These are phyloP conservation scores for Discostella stelligeroides DNA, from an alignment of 108 stramenopile genomes.

Conservation along the genomic window DNA sequence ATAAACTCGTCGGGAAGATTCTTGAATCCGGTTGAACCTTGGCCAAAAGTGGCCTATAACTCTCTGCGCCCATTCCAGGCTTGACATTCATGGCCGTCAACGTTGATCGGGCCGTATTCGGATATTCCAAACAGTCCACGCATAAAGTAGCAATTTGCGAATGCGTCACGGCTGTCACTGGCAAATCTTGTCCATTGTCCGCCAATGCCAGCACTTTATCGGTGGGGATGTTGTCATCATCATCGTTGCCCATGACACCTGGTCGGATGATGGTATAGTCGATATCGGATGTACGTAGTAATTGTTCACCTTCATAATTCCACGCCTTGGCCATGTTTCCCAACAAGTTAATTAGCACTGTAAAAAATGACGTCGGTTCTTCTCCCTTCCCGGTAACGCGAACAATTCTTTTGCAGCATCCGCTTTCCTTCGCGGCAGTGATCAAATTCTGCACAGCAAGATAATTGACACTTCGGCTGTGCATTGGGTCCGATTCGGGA, in stretches of 20 bases:
- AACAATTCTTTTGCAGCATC: slow-evolving; percentile 56
- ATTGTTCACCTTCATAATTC: slow-evolving; percentile 83
- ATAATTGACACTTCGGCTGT: slow-evolving; percentile 75
- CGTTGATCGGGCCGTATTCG: slow-evolving; percentile 52
- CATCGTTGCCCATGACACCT: slow-evolving; percentile 12
- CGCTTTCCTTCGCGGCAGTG: slow-evolving; percentile 33
- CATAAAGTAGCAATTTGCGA: slow-evolving; percentile 63
- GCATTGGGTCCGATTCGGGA: slow-evolving; percentile 52
- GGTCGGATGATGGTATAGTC: slow-evolving; percentile 81
- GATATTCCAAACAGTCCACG: slow-evolving; percentile 50
- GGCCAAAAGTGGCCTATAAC: slow-evolving; percentile 53
- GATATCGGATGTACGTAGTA: slow-evolving; percentile 50
- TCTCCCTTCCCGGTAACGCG: slow-evolving; percentile 85
- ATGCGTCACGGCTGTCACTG: slow-evolving; percentile 58
- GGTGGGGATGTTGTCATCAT: slow-evolving; percentile 22
- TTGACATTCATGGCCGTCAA: slow-evolving; percentile 66
- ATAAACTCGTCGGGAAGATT: slow-evolving; percentile 37
- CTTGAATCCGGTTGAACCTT: slow-evolving; percentile 53
- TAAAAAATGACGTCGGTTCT: slow-evolving; percentile 58
- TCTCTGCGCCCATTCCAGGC: slow-evolving; percentile 39
- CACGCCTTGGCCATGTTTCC: slow-evolving; percentile 79
- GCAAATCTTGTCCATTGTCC: slow-evolving; percentile 71
- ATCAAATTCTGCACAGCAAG: slow-evolving; percentile 64
- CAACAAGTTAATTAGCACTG: slow-evolving; percentile 72
- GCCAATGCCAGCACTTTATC: slow-evolving; percentile 50